A percentile compares a stretch with the other conserved stretches of the same genome.
phyloP scores from a whole-genome alignment of 2,329 filamentous ascomycete genomes.

The Ceratocystis smalleyi region DNA sequence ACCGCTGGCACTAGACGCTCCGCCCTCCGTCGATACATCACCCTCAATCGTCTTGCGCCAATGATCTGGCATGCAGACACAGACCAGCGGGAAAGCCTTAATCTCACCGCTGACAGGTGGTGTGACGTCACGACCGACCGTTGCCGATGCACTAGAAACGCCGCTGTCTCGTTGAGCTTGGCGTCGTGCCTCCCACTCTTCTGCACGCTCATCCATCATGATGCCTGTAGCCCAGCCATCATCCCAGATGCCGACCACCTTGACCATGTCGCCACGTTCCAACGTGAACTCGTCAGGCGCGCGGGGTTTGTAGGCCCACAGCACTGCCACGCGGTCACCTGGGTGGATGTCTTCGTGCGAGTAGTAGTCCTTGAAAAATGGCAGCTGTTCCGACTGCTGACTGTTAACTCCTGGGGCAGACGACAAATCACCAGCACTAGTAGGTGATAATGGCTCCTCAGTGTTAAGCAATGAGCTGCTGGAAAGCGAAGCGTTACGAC shows the following conservation, averaged over 20 bases:
- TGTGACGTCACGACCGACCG: constrained; percentile 38
- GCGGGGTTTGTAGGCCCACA: constrained; percentile 94
- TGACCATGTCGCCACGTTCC: constrained; percentile 93
- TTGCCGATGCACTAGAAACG: constrained; percentile 58
- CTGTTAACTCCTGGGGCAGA: constrained; percentile 72
- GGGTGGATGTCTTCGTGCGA: constrained; percentile 92
- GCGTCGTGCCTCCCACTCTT: constrained; percentile 70
- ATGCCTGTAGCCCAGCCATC: constrained; percentile 97
- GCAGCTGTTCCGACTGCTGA: constrained; percentile 86
- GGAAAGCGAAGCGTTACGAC: constrained; percentile 76
- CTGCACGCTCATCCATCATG: constrained; percentile 63
- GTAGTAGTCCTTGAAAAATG: constrained; percentile 98
- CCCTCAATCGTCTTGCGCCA: constrained; percentile 96
- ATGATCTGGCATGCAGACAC: constrained; percentile 85
- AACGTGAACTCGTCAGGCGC: constrained; percentile 85
- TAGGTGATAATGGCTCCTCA: constrained; percentile 59
- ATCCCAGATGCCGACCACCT: constrained; percentile 96
- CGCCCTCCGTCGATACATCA: constrained; percentile 54
- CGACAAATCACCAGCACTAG: constrained; percentile 57
- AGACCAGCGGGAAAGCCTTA: constrained; percentile 94
- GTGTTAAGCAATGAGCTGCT: constrained; percentile 62
- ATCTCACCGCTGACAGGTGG: constrained; percentile 63
- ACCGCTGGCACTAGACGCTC: constrained; percentile 26
- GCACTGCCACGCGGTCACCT: constrained; percentile 71
- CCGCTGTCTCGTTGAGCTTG: constrained; percentile 81